Conservation (phyloP, 1,284 basidiomycete species). For the Cryptococcus depauperatus region DNA sequence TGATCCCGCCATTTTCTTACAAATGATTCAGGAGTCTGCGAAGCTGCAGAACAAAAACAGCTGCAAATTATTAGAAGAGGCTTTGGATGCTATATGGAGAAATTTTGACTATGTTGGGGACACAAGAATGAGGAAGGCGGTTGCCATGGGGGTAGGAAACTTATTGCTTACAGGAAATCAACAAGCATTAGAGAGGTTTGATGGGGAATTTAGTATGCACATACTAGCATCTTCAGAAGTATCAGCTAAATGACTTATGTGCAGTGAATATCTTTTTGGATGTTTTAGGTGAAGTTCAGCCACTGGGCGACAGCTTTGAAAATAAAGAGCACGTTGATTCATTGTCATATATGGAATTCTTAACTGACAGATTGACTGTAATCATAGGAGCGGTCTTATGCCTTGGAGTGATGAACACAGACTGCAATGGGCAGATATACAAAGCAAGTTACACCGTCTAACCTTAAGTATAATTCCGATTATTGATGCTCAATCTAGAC, state of each 20-base stretch:
- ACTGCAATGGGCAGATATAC: slow-evolving; percentile 30
- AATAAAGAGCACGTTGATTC: slow-evolving; percentile 23
- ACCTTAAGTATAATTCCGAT: no score
- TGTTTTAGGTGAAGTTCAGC: slow-evolving; percentile 77
- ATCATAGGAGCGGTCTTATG: slow-evolving; percentile 15
- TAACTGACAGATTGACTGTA: not conserved
- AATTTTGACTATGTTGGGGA: slow-evolving; percentile 45
- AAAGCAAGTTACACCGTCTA: slow-evolving; percentile 19
- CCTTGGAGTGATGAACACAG: slow-evolving; percentile 35
- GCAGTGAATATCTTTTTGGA: slow-evolving; percentile 81
- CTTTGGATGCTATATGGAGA: slow-evolving; percentile 44
- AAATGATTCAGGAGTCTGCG: slow-evolving; percentile 34
- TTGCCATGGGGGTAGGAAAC: slow-evolving; percentile 42
- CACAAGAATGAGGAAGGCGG: slow-evolving; percentile 38
- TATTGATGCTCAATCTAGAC: no score
- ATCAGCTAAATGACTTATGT: slow-evolving; percentile 39
- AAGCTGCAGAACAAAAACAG: slow-evolving; percentile 20
- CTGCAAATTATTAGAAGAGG: slow-evolving; percentile 35
- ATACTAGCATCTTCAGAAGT: slow-evolving; percentile 32
- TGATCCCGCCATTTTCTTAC: slow-evolving; percentile 36
- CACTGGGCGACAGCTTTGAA: slow-evolving; percentile 44
- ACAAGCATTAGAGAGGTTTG: slow-evolving; percentile 55
- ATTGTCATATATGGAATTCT: not conserved
- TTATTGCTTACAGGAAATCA: slow-evolving; percentile 56
- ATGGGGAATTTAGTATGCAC: slow-evolving; percentile 41